Conservation (phyloP, 768 basidiomycete genomes). For the Pholiota conissans region DNA sequence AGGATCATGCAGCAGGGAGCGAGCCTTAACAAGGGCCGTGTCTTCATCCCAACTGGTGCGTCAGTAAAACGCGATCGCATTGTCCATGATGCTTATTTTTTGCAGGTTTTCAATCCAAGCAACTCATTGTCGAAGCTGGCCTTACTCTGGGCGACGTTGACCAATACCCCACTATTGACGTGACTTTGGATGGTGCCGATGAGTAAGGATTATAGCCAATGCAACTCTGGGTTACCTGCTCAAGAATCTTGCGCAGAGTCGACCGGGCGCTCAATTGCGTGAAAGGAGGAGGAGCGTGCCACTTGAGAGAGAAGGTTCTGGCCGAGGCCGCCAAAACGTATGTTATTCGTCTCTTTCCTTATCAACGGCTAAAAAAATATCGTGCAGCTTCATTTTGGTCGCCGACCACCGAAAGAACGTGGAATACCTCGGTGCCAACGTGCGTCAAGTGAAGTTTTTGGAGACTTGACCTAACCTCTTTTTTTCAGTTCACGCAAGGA, state of each 20-base stretch:
- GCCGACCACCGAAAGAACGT: slow-evolving; percentile 97
- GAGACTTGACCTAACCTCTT: not conserved
- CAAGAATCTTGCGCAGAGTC: slow-evolving; percentile 56
- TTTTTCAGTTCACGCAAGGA: slow-evolving; percentile 72
- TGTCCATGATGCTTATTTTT: not conserved
- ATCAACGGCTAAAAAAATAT: not conserved
- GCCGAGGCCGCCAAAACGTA: slow-evolving; percentile 93
- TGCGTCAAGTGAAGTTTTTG: slow-evolving; percentile 37
- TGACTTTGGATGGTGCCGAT: slow-evolving; percentile 98
- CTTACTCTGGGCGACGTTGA: slow-evolving; percentile 86
- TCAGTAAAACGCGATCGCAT: not conserved
- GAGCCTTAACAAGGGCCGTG: slow-evolving; percentile 72
- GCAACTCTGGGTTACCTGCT: not conserved
- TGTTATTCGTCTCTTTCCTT: slow-evolving; percentile 24
- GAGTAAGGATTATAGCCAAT: slow-evolving; percentile 57
- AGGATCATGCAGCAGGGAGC: slow-evolving; percentile 84
- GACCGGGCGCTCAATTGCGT: slow-evolving; percentile 87
- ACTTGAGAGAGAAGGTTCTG: slow-evolving; percentile 94
- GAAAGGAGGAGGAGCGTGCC: slow-evolving; percentile 97
- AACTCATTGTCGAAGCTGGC: slow-evolving; percentile 83
- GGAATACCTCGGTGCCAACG: slow-evolving; percentile 75
- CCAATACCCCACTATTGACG: slow-evolving; percentile 86
- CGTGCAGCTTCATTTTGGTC: slow-evolving; percentile 76
- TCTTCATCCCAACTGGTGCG: slow-evolving; percentile 88
- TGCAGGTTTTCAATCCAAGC: slow-evolving; percentile 90